These are phyloP conservation scores for Metrosideros polymorpha DNA, from an alignment of 441 rosid genomes.

Conservation along the genomic window DNA sequence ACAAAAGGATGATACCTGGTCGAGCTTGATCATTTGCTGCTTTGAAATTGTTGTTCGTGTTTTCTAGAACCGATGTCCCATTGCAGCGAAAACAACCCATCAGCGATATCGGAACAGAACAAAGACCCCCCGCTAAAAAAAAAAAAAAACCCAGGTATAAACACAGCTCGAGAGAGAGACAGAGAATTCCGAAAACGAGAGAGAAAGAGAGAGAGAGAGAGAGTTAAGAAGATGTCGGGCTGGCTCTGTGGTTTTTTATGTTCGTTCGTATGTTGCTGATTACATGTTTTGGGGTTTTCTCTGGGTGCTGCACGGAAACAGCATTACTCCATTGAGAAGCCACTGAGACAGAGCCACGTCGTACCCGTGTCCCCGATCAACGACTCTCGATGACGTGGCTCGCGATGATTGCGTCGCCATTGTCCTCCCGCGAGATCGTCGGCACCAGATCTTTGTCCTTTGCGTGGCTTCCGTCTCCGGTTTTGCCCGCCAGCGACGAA, in stretches of 20 bases:
- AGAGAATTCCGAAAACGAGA: no score
- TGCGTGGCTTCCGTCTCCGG: background rate
- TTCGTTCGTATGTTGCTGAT: background rate
- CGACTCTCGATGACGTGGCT: background rate
- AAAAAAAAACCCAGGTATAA: background rate
- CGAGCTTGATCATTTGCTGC: slow-evolving; percentile 7
- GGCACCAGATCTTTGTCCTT: background rate
- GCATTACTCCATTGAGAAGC: background rate
- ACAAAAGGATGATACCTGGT: slow-evolving; percentile 25
- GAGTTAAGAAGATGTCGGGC: background rate
- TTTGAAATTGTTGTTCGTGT: background rate
- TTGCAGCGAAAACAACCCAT: slow-evolving; percentile 62
- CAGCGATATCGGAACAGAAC: background rate
- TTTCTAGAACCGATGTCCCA: slow-evolving; percentile 28
- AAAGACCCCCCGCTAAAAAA: background rate
- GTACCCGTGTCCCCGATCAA: background rate
- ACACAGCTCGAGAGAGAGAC: background rate
- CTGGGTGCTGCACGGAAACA: background rate
- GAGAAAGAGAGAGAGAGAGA: background rate
- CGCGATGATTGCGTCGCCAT: background rate
- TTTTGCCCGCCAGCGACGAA: background rate
- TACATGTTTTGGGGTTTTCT: background rate
- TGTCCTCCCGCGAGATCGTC: background rate
- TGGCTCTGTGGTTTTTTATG: background rate
- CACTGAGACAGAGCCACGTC: background rate